Percentiles rank a stretch among this genome's conserved stretches.
These are phyloP conservation scores for Diplodia intermedia DNA, from an alignment of 2,329 filamentous ascomycete species.

Conservation along the genomic window DNA sequence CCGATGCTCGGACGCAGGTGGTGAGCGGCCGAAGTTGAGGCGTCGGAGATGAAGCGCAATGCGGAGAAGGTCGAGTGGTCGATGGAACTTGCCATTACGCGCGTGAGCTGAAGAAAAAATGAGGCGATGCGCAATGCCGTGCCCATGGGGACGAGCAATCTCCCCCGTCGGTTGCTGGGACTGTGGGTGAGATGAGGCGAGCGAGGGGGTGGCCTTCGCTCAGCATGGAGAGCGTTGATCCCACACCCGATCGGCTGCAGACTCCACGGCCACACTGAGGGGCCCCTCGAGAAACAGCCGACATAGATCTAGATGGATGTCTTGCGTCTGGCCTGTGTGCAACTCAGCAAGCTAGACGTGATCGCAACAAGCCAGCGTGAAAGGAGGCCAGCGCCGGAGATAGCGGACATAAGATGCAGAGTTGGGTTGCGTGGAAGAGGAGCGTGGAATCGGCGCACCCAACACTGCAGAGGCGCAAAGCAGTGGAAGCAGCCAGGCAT, in stretches of 20 bases:
- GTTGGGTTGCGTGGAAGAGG: not conserved
- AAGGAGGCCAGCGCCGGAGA: conserved; percentile 7
- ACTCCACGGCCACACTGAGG: conserved; percentile 11
- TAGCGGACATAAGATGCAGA: conserved; percentile 18
- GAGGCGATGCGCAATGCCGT: conserved; percentile 18
- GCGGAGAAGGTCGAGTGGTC: conserved; percentile 18
- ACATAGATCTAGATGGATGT: conserved; percentile 20
- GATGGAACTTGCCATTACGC: conserved; percentile 13
- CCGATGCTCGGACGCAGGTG: conserved; percentile 22
- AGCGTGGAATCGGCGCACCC: not conserved
- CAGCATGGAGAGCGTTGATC: conserved; percentile 20
- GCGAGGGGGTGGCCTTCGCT: conserved; percentile 20
- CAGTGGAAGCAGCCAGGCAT: not conserved
- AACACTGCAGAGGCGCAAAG: not conserved
- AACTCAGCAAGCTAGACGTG: conserved; percentile 2
- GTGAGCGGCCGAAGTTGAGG: conserved; percentile 20
- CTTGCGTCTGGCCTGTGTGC: conserved; percentile 23
- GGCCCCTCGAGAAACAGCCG: conserved; percentile 9
- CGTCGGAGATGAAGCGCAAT: conserved; percentile 30
- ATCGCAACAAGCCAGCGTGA: not conserved
- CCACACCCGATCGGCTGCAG: conserved; percentile 16
- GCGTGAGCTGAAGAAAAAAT: not conserved
- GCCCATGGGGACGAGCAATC: conserved; percentile 19
- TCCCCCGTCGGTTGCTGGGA: not conserved
- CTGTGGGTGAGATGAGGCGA: conserved; percentile 14